These are phyloP conservation scores for Cytospora mali DNA, from an alignment of 2,329 filamentous ascomycete genomes.

Conservation along the genomic window DNA sequence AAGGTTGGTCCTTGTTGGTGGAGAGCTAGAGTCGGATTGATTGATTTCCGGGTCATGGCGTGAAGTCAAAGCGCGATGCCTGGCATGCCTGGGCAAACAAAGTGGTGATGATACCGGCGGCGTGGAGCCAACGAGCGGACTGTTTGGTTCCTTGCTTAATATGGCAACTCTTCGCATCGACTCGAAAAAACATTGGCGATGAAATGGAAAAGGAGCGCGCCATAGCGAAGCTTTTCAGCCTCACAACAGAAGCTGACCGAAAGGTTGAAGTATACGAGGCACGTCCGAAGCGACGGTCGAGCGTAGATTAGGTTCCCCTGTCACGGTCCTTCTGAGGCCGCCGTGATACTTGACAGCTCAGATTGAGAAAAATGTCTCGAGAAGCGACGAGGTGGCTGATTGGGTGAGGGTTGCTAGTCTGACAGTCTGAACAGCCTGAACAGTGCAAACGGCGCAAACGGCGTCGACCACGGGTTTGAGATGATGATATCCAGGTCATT, in stretches of 20 bases:
- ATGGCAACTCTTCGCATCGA: neutral
- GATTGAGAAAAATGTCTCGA: neutral
- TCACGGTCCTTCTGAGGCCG: neutral
- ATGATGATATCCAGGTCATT: neutral
- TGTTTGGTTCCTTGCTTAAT: neutral
- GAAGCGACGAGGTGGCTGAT: too few relatives aligned
- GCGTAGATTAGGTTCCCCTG: constrained; percentile 5
- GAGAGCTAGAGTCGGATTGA: neutral
- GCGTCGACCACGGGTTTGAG: neutral
- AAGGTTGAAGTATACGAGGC: neutral
- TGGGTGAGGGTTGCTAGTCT: neutral
- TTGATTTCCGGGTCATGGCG: constrained; percentile 18
- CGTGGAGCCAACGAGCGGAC: constrained; percentile 4
- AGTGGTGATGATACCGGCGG: constrained; percentile 7
- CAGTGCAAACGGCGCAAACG: neutral
- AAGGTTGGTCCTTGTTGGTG: too few relatives aligned
- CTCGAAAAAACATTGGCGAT: neutral
- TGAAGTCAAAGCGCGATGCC: constrained; percentile 19
- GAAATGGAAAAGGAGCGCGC: neutral
- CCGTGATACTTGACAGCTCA: constrained; percentile 4
- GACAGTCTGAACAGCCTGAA: neutral
- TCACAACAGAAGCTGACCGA: neutral
- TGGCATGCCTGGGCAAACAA: constrained; percentile 15
- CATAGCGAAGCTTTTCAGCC: neutral
- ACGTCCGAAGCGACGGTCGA: neutral